Conservation (phyloP, 2,329 filamentous ascomycete species). For the Fusarium falciforme region DNA sequence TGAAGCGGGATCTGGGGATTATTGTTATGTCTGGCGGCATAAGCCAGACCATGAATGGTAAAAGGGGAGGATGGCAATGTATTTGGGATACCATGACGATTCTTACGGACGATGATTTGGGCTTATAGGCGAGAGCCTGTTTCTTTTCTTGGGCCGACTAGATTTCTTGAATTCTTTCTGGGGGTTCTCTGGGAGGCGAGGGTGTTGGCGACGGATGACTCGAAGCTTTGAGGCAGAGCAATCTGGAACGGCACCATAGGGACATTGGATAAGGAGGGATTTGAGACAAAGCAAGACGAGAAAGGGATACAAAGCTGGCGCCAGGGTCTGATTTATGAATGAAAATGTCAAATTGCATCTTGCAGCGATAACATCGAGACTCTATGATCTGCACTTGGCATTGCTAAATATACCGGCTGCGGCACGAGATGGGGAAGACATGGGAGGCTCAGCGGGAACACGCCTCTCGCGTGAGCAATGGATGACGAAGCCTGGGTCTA, state of each 20-base stretch:
- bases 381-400: constrained; percentile 34
- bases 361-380: neutral
- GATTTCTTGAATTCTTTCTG: constrained; percentile 11
- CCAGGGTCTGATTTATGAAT: constrained; percentile 31
- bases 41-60: neutral
- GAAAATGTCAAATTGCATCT: neutral
- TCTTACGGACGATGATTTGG: constrained; percentile 27
- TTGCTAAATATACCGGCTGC: constrained; percentile 35
- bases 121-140: constrained; percentile 7
- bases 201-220: neutral
- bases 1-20: neutral
- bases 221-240: constrained; percentile 20
- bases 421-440: neutral
- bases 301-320: constrained; percentile 18
- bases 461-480: constrained; percentile 24
- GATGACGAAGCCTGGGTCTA: constrained; percentile 33
- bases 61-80: constrained; percentile 18
- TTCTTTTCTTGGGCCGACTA: constrained; percentile 26
- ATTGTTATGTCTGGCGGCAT: neutral
- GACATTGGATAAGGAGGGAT: constrained; percentile 1
- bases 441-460: constrained; percentile 36
- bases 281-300: constrained; percentile 7
- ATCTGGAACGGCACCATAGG: constrained; percentile 6
- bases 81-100: constrained; percentile 37
- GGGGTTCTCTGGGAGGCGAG: constrained; percentile 4